Base-by-base conservation (phyloP, 352 stramenopile species). In the Phytophthora cryptogea region DNA sequence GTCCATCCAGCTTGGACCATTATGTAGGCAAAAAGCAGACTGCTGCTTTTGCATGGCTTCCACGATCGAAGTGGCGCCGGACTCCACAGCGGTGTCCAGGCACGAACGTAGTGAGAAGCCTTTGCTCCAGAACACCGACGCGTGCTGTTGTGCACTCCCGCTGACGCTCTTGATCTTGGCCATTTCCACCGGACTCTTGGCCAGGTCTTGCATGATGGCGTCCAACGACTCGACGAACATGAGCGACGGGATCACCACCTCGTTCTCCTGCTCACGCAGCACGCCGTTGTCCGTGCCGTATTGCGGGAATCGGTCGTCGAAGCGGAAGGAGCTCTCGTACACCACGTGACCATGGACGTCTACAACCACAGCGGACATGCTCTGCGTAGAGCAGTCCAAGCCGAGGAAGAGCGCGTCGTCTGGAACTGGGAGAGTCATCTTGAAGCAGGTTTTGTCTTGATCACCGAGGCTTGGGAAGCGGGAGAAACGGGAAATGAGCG, bases 1-100 rank as follows among this genome's bases (percentile, higher is more conserved):
- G 60, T 96, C 86, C 71, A 93, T 92, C 88, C 88, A 96, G 37
- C 85, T 94, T 3, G 86, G 84, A 4, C 86, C 83, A 46, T 91
- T 79, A 17, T 76, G 64, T 13, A 76, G 57, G 9, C 66, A 75
- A 53, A 96, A 94, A 8, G 65, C 68, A 10, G 57, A 46, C 4
- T 81, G 53, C 3, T 59, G 53, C 31, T 66, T 55, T 8, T 61
- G 52, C 50, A 68, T 69, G 8, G 62, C 52, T 1, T 75, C 65
- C 20, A 67, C 39, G 2, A 76, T 58, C 8, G 63, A 63, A 13
- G 30, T 14, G 11, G 47, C 33, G 35, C 45, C 36, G 1, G 64
- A 51, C 9, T 62, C 58, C 3, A 55, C 55, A 5, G 67, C 70
- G 4, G 61, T 45, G 30, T 74, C 55, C 53, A 89, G 46, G 30